A percentile compares a stretch with the other conserved stretches of the same genome.
phyloP scores from a whole-genome alignment of 2,329 filamentous ascomycete genomes.

The Aspergillus costaricaensis region DNA sequence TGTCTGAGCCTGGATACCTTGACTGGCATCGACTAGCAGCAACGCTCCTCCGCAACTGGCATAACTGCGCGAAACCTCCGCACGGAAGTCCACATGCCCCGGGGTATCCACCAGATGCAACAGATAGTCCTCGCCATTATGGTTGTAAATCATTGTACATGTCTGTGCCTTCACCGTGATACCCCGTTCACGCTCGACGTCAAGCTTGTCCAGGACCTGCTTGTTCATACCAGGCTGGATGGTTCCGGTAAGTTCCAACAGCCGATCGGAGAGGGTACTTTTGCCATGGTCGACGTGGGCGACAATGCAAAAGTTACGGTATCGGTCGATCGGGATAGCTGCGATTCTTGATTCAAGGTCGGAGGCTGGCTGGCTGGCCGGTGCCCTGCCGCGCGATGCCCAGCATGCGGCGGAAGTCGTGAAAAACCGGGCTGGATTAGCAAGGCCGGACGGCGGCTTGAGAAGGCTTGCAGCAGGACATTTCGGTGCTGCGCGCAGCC shows the following conservation, averaged over 20 bases:
- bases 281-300: conserved; percentile 99
- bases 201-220: conserved; percentile 94
- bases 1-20: conserved; percentile 95
- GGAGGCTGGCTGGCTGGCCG: conserved; percentile 34
- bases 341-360: conserved; percentile 61
- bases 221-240: conserved; percentile 85
- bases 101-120: conserved; percentile 95
- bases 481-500: conserved; percentile 46
- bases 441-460: conserved; percentile 29
- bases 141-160: conserved; percentile 93
- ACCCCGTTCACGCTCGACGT: conserved; percentile 92
- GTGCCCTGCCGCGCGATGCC: conserved; percentile 23
- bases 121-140: conserved; percentile 84
- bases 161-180: conserved; percentile 99
- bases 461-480: conserved; percentile 33
- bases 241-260: conserved; percentile 91
- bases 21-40: conserved; percentile 90
- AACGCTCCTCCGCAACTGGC: conserved; percentile 92
- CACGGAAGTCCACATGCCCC: conserved; percentile 95
- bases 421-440: conserved; percentile 33
- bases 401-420: conserved; percentile 27
- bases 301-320: conserved; percentile 96
- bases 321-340: conserved; percentile 54
- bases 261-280: conserved; percentile 87
- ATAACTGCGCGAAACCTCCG: conserved; percentile 93